Evolutionary conservation across 257 asterid species (phyloP), one percentile per base, ranked within the genome.

Genomic region (Eucommia ulmoides): DNA sequence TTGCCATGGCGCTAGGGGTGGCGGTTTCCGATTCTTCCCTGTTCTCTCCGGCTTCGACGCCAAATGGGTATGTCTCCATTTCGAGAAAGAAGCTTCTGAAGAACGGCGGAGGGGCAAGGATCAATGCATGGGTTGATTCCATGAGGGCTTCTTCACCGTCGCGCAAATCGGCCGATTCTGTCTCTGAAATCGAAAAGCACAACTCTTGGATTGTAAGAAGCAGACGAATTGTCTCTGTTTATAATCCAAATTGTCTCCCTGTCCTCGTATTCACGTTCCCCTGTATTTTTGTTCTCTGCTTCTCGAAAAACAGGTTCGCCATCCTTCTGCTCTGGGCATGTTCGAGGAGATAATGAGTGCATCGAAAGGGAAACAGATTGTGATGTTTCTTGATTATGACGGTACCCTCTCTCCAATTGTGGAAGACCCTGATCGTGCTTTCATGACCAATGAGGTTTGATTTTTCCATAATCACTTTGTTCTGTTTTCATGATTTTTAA

Each of bases 81-180:
- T 46, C 69, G 1, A 33, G 46, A 45, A 76, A 61, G 23, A 67
- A 61, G 51, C 46, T 58, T 2, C 41, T 62, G 7, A 78, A 73
- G n/a, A 73, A 54, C 60, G 72, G 68, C 22, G 65, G 58, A 8
- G 77, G 63, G n/a, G 68, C 77, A 15, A 68, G 65, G 49, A 66
- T 77, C 52, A 74, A 57, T 69, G 81, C 74, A 25, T 64, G 74
- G 59, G 67, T 77, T 21, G 85, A 84, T 55, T 78, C 88, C 12
- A 84, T 80, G 93, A 70, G 88, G 49, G 80, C 84, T 23, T 84
- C 94, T 35, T 84, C 94, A 0, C 94, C 93, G 7, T 54, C 83
- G 0, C 65, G 83, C 11, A 60, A 72, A 51, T 69, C 93, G 4
- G 1, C 10, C 20, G 15, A 6, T 42, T 21, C 2, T 2, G 3